phyloP scores from a whole-genome alignment of 2,329 filamentous ascomycete genomes.

The Cryphonectria nitschkei region DNA sequence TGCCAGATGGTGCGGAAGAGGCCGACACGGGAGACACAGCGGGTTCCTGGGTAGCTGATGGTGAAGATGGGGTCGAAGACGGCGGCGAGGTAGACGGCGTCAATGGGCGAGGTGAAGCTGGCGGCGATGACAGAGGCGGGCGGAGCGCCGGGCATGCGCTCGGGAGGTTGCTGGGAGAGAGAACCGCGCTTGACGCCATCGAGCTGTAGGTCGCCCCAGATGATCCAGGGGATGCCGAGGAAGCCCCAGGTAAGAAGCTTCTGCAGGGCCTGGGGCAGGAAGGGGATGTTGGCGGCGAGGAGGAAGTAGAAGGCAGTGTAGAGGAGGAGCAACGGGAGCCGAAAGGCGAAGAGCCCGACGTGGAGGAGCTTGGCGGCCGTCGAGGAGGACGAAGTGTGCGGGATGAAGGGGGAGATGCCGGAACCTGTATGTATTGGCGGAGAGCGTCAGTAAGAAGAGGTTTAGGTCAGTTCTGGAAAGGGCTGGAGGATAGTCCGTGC shows the following conservation, averaged over 20 bases:
- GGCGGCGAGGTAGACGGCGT: constrained; percentile 90
- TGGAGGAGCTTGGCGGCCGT: constrained; percentile 67
- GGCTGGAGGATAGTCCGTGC: constrained; percentile 49
- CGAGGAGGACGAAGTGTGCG: constrained; percentile 69
- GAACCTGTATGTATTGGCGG: constrained; percentile 67
- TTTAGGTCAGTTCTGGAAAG: background rate
- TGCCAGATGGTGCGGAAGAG: constrained; percentile 75
- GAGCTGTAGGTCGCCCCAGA: constrained; percentile 98
- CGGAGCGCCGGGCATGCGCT: constrained; percentile 69
- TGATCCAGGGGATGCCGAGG: constrained; percentile 86
- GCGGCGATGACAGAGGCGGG: constrained; percentile 83
- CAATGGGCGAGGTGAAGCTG: constrained; percentile 90
- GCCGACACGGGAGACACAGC: constrained; percentile 75
- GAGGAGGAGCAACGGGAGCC: constrained; percentile 75
- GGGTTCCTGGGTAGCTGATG: constrained; percentile 74
- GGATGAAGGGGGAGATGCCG: constrained; percentile 94
- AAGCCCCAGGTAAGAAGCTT: constrained; percentile 89
- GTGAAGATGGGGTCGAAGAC: constrained; percentile 98
- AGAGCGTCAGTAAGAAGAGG: background rate
- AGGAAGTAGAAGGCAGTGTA: constrained; percentile 74
- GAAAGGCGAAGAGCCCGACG: constrained; percentile 75
- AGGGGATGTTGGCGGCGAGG: constrained; percentile 76
- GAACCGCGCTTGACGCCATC: constrained; percentile 95
- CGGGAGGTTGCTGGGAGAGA: constrained; percentile 71
- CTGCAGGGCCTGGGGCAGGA: constrained; percentile 60